Base-by-base conservation (phyloP, 768 basidiomycete genomes). In the Kwoniella botswanensis region DNA sequence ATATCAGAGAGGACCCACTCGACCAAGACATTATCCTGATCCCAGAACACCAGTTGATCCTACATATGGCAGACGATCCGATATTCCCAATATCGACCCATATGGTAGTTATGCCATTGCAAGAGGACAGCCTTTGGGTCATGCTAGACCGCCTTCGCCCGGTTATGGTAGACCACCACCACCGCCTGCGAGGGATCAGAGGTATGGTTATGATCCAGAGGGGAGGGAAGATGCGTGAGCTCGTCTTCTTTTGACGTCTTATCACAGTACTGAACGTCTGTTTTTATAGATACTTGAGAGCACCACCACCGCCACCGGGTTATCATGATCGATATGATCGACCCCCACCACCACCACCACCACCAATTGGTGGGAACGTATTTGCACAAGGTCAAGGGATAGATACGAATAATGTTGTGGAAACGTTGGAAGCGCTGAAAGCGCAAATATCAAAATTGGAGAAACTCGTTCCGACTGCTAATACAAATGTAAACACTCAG, bases 401-500 rank as follows among this genome's bases (percentile, higher is more conserved):
- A 3, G 69, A 70, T 26, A 53, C 69, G 4, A 59, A 65, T 26
- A 65, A 68, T 21, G 68, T 73, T 0, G 59, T 73, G 0, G 67
- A 69, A 24, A 73, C 72, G 13, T 57, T 73, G 9, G 61, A 59
- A 57, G 68, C 63, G 10, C 46, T 73, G 15, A 69, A 66, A 63
- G 72, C 63, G 18, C 72, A 73, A 41, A 69, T 73, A 3, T 59
- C 72, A 4, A 65, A 65, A 26, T 24, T 73, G 17, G 72, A 73
- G 29, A 66, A 71, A 58, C 52, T 68, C 2, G 55, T 70, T 29
- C 62, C 69, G 17, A 57, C 68, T n/a, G n/a, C 55, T 60, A 15
- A 15, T 11, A 56, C 67, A 9, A 21, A 15, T 60, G 26, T 52
- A 24, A 6, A 26, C 12, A 12, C 56, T 15, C 66, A 35, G 15